phyloP scores from a whole-genome alignment of 345 rosid species.

The Acer negundo region DNA sequence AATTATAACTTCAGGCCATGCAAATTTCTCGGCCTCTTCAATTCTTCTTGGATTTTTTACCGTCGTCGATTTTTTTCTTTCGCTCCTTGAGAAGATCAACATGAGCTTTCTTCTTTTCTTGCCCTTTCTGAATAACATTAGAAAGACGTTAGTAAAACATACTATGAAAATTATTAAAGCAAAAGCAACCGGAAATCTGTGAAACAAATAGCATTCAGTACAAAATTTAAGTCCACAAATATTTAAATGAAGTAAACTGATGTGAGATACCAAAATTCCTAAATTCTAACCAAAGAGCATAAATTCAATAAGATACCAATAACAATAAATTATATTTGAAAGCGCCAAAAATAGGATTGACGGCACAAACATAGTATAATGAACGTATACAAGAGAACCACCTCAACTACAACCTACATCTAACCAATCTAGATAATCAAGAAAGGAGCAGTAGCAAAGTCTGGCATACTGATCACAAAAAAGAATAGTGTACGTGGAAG shows the following conservation, averaged over 20 bases:
- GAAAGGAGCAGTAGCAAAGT: background rate
- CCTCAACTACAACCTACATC: background rate
- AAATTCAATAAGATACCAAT: background rate
- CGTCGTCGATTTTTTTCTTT: constrained; percentile 43
- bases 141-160: constrained; percentile 1
- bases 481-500: background rate
- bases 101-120: constrained; percentile 41
- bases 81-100: constrained; percentile 55
- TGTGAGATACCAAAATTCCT: background rate
- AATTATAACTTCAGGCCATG: background rate
- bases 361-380: background rate
- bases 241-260: background rate
- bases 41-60: constrained; percentile 12
- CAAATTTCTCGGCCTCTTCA: background rate
- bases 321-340: background rate
- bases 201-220: background rate
- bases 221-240: background rate
- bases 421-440: background rate
- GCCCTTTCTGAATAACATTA: constrained; percentile 39
- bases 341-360: background rate
- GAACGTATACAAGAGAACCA: background rate
- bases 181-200: background rate
- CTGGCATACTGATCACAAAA: background rate
- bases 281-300: background rate
- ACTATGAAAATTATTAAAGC: background rate